Evolutionary conservation across 176 grass and related monocot genomes (phyloP).

Genomic region (Themeda triandra): DNA sequence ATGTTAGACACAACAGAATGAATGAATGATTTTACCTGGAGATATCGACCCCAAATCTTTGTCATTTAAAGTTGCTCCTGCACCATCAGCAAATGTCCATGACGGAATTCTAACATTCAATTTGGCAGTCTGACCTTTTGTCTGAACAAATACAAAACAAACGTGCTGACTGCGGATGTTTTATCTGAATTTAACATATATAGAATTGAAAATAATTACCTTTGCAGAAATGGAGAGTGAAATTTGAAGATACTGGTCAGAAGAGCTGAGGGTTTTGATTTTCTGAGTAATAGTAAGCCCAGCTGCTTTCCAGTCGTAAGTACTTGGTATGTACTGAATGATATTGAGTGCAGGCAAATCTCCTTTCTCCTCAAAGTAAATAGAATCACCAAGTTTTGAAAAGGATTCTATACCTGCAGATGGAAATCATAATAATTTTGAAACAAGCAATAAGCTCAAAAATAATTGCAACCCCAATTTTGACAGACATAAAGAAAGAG

Average conservation of each 20-base stretch:
- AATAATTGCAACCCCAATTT: background rate
- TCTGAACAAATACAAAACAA: conserved; percentile 44
- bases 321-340: conserved; percentile 83
- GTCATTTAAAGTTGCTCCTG: conserved; percentile 63
- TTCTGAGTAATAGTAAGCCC: conserved; percentile 64
- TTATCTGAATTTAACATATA: background rate
- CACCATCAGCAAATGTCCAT: conserved; percentile 61
- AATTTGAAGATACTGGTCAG: conserved; percentile 52
- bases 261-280: conserved; percentile 51
- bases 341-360: conserved; percentile 53
- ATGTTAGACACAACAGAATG: background rate
- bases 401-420: conserved; percentile 85
- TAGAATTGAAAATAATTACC: conserved; percentile 22
- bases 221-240: conserved; percentile 56
- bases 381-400: conserved; percentile 93
- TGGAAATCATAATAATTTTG: background rate
- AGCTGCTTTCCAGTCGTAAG: conserved; percentile 68
- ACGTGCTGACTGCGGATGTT: conserved; percentile 1
- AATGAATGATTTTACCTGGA: conserved; percentile 56
- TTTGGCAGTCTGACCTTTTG: conserved; percentile 48
- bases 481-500: background rate
- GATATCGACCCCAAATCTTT: conserved; percentile 46
- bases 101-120: conserved; percentile 80
- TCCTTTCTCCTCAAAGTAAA: conserved; percentile 94
- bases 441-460: background rate